Conservation (phyloP, 2,329 filamentous ascomycete genomes). For the Venturia oleaginea region DNA sequence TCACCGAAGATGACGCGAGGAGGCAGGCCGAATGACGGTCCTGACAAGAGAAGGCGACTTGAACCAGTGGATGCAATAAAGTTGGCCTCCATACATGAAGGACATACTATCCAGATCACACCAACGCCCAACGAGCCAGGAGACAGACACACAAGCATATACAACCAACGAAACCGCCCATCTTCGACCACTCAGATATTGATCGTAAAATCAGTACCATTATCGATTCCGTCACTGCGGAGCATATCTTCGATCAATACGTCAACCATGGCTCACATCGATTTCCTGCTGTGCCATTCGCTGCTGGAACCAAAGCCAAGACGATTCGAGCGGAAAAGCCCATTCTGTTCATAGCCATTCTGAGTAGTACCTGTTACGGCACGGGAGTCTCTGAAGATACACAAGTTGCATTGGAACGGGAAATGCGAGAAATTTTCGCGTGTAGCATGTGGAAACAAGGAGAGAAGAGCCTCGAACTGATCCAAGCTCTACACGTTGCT, state of each 20-base stretch:
- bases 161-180: conserved; percentile 10
- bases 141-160: conserved; percentile 17
- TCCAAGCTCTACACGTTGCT: conserved; percentile 67
- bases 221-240: conserved; percentile 42
- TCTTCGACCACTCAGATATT: conserved; percentile 29
- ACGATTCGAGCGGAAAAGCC: conserved; percentile 50
- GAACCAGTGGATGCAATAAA: neutral
- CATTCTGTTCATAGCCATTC: conserved; percentile 48
- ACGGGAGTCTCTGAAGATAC: conserved; percentile 40
- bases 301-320: conserved; percentile 43
- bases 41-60: conserved; percentile 10
- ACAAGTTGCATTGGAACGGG: conserved; percentile 55
- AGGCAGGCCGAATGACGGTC: conserved; percentile 4
- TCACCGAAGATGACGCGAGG: neutral
- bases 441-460: conserved; percentile 66
- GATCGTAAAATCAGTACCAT: conserved; percentile 34
- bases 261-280: conserved; percentile 44
- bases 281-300: conserved; percentile 51
- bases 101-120: conserved; percentile 3
- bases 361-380: conserved; percentile 44
- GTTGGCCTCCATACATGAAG: conserved; percentile 2
- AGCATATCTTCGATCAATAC: conserved; percentile 50
- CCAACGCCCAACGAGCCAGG: conserved; percentile 10
- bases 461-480: conserved; percentile 72
- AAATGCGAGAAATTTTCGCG: conserved; percentile 64